phyloP scores from a whole-genome alignment of 108 stramenopile genomes.

The Skeletonema potamos region DNA sequence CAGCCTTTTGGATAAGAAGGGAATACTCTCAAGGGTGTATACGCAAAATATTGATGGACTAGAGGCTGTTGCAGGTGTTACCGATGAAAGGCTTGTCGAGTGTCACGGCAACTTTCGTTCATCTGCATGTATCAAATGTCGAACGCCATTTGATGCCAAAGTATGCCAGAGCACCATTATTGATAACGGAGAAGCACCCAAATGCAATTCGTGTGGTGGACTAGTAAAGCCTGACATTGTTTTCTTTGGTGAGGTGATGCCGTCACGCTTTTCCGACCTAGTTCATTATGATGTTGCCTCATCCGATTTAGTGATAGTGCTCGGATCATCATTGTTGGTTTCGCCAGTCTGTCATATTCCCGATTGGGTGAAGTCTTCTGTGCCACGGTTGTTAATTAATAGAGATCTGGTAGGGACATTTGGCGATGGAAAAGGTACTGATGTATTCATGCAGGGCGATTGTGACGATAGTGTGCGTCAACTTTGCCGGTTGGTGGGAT shows the following conservation, averaged over 20 bases:
- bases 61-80: constrained; percentile 83
- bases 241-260: constrained; percentile 93
- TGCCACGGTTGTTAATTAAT: constrained; percentile 25
- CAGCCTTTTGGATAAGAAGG: constrained; percentile 76
- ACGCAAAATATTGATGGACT: constrained; percentile 97
- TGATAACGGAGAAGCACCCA: constrained; percentile 50
- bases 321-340: constrained; percentile 87
- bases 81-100: constrained; percentile 72
- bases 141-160: constrained; percentile 33
- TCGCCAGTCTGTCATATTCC: constrained; percentile 72
- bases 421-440: background rate
- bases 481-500: constrained; percentile 25
- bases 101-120: constrained; percentile 90
- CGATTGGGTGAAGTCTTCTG: constrained; percentile 14
- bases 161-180: constrained; percentile 57
- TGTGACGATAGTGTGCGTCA: constrained; percentile 40
- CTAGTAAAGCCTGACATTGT: constrained; percentile 93
- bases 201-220: constrained; percentile 73
- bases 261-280: constrained; percentile 58
- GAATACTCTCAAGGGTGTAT: constrained; percentile 72
- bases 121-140: constrained; percentile 65
- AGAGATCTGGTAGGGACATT: constrained; percentile 39
- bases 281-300: constrained; percentile 59
- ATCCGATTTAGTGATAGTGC: constrained; percentile 73
- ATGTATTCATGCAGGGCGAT: constrained; percentile 40